phyloP scores from a whole-genome alignment of 495 filamentous ascomycete species.

The Daldinia vernicosa region DNA sequence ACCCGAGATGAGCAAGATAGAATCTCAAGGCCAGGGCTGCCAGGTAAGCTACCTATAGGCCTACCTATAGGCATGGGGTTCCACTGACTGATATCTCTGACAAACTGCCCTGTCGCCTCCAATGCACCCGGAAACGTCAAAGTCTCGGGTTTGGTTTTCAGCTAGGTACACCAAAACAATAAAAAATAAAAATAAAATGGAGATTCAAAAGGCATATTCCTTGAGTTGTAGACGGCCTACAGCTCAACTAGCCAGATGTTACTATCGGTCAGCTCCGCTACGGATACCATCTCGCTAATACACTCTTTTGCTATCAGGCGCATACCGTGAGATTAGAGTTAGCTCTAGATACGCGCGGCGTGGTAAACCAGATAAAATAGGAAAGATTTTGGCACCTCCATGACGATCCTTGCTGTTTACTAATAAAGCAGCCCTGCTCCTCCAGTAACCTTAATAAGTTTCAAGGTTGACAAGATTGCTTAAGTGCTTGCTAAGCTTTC shows the following conservation, averaged over 20 bases:
- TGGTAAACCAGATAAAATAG: conserved; percentile 3
- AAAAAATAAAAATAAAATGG: neutral
- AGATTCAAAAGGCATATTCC: neutral
- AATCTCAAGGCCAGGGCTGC: too few relatives aligned
- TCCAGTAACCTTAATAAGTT: conserved; percentile 1
- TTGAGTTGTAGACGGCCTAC: conserved; percentile 1
- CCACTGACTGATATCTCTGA: conserved; percentile 37
- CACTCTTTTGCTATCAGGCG: neutral
- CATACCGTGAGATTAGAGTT: neutral
- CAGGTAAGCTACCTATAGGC: neutral
- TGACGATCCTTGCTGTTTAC: conserved; percentile 23
- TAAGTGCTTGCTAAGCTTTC: neutral
- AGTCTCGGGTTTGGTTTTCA: neutral
- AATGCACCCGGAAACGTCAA: neutral
- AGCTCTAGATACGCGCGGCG: conserved; percentile 9
- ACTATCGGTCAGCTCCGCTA: conserved; percentile 26
- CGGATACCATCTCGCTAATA: neutral
- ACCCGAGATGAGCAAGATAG: neutral
- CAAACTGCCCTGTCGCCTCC: conserved; percentile 9
- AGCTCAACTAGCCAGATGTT: conserved; percentile 9
- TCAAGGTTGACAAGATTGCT: neutral
- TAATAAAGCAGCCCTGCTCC: neutral
- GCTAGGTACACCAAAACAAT: neutral
- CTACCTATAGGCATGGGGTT: neutral
- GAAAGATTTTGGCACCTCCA: neutral